A percentile compares a stretch with the other conserved stretches of the same genome.
phyloP scores from a whole-genome alignment of 169 alveolate species.

The Plasmodium inui region DNA sequence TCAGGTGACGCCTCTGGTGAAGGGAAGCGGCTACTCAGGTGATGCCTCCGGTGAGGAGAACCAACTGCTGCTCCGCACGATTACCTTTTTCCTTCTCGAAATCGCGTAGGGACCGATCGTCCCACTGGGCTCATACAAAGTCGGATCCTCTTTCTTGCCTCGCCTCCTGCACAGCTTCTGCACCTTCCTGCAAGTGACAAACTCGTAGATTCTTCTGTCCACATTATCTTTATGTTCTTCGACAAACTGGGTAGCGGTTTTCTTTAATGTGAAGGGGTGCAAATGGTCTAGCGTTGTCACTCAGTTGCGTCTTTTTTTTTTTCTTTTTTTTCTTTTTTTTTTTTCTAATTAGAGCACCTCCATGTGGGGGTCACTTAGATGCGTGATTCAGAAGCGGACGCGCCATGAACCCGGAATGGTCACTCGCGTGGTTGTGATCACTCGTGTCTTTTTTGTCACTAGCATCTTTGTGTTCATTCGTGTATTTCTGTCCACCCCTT shows the following conservation, averaged over 20 bases:
- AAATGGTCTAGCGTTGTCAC: background rate
- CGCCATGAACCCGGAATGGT: background rate
- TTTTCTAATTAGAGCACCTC: background rate
- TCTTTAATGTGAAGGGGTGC: constrained; percentile 6
- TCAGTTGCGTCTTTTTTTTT: background rate
- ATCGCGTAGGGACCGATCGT: constrained; percentile 35
- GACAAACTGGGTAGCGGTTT: constrained; percentile 30
- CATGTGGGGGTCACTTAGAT: background rate
- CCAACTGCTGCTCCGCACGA: no score
- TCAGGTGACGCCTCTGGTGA: background rate
- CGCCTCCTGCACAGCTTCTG: constrained; percentile 12
- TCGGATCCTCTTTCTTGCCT: background rate
- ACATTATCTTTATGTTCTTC: constrained; percentile 54
- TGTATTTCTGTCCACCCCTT: background rate
- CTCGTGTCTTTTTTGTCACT: no score
- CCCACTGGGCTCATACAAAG: constrained; percentile 51
- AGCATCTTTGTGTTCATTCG: no score
- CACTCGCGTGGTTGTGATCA: background rate
- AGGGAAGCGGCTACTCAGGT: background rate
- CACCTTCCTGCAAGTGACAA: constrained; percentile 14
- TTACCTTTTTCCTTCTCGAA: constrained; percentile 49
- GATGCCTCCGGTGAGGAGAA: background rate
- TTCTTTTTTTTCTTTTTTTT: no score
- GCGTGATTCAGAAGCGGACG: background rate
- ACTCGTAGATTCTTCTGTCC: constrained; percentile 32